Evolutionary conservation across 108 stramenopile genomes (phyloP), one percentile per base, ranked within the genome.

Genomic region (Epithemia pelagica): DNA sequence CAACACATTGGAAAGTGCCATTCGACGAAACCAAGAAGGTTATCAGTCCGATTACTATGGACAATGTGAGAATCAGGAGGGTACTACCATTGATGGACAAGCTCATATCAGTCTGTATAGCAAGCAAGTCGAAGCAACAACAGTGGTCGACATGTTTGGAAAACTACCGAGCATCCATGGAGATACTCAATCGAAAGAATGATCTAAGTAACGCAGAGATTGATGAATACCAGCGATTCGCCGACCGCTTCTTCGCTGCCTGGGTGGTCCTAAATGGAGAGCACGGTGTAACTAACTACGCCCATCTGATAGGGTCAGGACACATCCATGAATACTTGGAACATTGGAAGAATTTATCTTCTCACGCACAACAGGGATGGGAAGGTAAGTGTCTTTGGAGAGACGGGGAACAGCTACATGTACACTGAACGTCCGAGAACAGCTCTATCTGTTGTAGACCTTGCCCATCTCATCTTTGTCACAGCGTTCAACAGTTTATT

Each of bases 201-300:
- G 20, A 58, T 20, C 26, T 58, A 8, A 58, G 10, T 15, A 58
- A 58, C 57, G 26, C 7, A 8, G 15, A 58, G 57, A 58, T 58
- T 15, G 7, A 8, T 24, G 23, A 5, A 24, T 58, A 18, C 26
- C 57, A 58, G 20, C 5, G 15, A 46, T 5, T 10, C 37, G 15
- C 15, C 5, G 37, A 61, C n/a, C 30, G 15, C 25, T 61, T 29
- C 29, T n/a, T 32, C 7, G 3, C 56, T 26, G 25, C 5, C 5
- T 61, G 29, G 25, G 61, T 61, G 25, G 5, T 15, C 10, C 28
- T 61, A 10, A 8, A n/a, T n/a, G 30, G 28, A 7, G 30, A 2
- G 8, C 30, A 66, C 1, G 73, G 73, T 2, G 57, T 63, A 27
- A 74, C 68, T 22, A 74, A 74, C 32, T 74, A 74, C 60, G 58